Base-by-base conservation (phyloP, 2,329 filamentous ascomycete species). In the Esteya vermicola region DNA sequence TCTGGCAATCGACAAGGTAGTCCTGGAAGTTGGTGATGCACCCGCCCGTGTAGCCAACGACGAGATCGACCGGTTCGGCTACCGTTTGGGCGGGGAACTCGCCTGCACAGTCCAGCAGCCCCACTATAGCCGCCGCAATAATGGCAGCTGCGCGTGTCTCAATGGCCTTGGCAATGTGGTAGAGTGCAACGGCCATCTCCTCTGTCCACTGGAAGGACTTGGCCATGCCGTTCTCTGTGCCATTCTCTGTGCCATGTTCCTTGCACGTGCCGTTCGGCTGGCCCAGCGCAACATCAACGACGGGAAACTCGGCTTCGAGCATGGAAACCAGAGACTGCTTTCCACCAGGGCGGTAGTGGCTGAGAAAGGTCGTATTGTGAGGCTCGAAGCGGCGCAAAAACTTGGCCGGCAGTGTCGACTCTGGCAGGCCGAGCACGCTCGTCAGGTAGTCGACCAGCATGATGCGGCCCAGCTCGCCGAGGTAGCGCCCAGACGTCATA, bases 1-100 rank as follows among this genome's bases (percentile, higher is more conserved):
- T 51, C 55, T 86, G 81, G 47, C 79, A 85, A 50, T 81, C 78
- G 33, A 63, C 59, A 32, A 83, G 63, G 57, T 84, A 86, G 49
- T 81, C 70, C 36, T 83, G 81, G 51, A 85, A 85, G 51, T 83
- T 75, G n/a, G 77, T 72, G 43, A 88, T 88, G 51, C 82, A 85
- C 7, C 81, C 80, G 25, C 83, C 83, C 0, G 83, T 85, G 53
- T 85, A 88, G 1, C 82, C 83, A 19, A 88, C 79, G 2, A 84
- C 76, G 23, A 89, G 56, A 49, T 84, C 78, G 45, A 61, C 49
- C 43, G 40, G 45, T n/a, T n/a, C 20, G 5, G 43, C 32, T 13
- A 16, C 44, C 33, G 31, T 19, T 38, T 9, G 35, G 39, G 12
- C 16, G 53, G 62, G n/a, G 12, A 89, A 67, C 49, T 88, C 83